Base-by-base conservation (phyloP, 2,329 filamentous ascomycete genomes). In the Penicillium oxalicum region DNA sequence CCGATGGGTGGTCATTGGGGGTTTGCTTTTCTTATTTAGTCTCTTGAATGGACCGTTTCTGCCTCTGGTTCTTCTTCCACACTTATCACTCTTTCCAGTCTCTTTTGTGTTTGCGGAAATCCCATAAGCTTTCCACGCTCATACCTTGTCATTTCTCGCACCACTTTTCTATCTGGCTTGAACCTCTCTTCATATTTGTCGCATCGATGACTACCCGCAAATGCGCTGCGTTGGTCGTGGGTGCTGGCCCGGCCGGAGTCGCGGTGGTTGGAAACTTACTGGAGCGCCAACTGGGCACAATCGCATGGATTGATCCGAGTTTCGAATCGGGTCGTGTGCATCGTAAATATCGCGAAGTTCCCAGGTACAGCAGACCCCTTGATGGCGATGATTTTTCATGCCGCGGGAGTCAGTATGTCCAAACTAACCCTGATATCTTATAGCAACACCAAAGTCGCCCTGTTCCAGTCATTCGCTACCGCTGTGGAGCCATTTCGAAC, bases 201-300 rank as follows among this genome's bases (percentile, higher is more conserved):
- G 26, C 36, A 29, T 47, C 59, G 43, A 58, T 62, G 67, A 54
- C 59, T 39, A 52, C 62, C 12, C 61, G 62, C 38, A 67, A 58
- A 58, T 80, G 74, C 57, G 74, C 72, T 43, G 79, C 79, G 3
- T 74, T 82, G 1, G 79, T 83, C 2, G 76, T 82, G 18, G 80
- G 80, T 44, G 78, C 74, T 47, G 80, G 80, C 12, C 76, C 79
- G 3, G 78, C 77, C 38, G 81, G 81, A 48, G 74, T 84, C 47
- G 80, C 79, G 3, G 77, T 76, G 5, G 71, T 84, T 25, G 81
- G 81, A n/a, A 82, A 81, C 57, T 65, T 84, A 13, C 70, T 84
- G 13, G 79, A 83, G 58, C 72, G 74, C 29, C 71, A 74, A 40
- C 67, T 75, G 6, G 64, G 69, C n/a, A 74, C 74, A 11, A 73